Evolutionary conservation across 2,329 filamentous ascomycete genomes (phyloP).

Genomic region (Byssochlamys sp.): DNA sequence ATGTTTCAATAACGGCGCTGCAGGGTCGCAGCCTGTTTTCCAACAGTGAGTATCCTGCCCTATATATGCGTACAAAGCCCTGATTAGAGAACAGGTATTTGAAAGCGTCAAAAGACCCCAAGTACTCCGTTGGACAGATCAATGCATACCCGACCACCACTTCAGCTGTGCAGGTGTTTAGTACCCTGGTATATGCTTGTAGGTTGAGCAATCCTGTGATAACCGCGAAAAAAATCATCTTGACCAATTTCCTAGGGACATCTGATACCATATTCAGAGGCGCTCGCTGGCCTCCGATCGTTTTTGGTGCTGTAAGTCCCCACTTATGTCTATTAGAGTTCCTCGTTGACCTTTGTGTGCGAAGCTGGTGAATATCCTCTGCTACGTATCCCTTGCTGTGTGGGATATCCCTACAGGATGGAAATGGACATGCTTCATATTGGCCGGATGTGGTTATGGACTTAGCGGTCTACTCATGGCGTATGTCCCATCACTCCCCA

Average conservation of each 20-base stretch:
- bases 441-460: constrained; percentile 41
- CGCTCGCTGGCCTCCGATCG: constrained; percentile 54
- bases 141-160: constrained; percentile 53
- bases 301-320: constrained; percentile 42
- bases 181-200: constrained; percentile 54
- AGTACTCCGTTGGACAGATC: constrained; percentile 38
- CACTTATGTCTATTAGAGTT: constrained; percentile 39
- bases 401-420: constrained; percentile 45
- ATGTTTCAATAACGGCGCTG: constrained; percentile 53
- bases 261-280: constrained; percentile 54
- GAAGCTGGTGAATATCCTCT: constrained; percentile 33
- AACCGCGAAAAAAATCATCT: not conserved
- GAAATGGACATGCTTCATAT: constrained; percentile 56
- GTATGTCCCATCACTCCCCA: constrained; percentile 16
- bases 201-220: not conserved
- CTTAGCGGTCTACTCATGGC: constrained; percentile 43
- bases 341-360: constrained; percentile 14
- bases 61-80: not conserved
- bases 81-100: constrained; percentile 18
- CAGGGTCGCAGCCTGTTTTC: constrained; percentile 47
- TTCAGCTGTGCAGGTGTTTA: constrained; percentile 46
- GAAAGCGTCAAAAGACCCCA: constrained; percentile 32
- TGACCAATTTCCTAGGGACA: constrained; percentile 33
- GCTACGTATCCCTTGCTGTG: constrained; percentile 36
- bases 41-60: constrained; percentile 27